These are phyloP conservation scores for Rhodotorula sp. DNA, from an alignment of 1,284 basidiomycete species.

Conservation along the genomic window DNA sequence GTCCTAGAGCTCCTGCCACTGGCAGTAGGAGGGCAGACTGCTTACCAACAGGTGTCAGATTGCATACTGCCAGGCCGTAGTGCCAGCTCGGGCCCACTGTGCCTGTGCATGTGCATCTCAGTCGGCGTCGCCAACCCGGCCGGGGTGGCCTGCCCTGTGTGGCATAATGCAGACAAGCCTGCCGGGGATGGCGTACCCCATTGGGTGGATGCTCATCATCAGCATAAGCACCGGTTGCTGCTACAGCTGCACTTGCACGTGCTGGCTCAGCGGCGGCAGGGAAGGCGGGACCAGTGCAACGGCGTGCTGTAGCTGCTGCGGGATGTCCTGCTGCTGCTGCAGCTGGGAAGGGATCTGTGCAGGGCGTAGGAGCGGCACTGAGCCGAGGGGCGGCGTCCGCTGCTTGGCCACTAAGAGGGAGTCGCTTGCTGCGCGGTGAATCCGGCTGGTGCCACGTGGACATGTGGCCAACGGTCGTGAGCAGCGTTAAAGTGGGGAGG, in stretches of 20 bases:
- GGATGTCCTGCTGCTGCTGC: conserved; percentile 1
- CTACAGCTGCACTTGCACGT: conserved; percentile 1
- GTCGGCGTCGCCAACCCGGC: neutral
- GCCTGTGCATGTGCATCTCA: neutral
- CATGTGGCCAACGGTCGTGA: too few relatives aligned
- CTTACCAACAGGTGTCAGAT: conserved; percentile 69
- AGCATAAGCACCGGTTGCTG: conserved; percentile 1
- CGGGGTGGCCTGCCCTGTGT: neutral
- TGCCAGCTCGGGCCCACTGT: neutral
- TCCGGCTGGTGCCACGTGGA: too few relatives aligned
- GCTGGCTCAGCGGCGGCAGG: neutral
- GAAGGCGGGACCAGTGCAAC: neutral
- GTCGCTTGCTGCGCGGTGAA: neutral
- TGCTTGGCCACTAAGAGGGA: neutral
- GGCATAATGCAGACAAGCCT: conserved; percentile 18
- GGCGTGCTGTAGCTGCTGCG: conserved; percentile 16
- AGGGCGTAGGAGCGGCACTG: neutral
- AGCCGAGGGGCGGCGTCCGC: neutral
- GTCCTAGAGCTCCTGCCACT: conserved; percentile 98
- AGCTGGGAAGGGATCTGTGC: neutral
- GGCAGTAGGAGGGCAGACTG: conserved; percentile 86
- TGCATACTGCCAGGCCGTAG: conserved; percentile 20
- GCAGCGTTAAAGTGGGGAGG: neutral
- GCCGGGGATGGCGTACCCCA: conserved; percentile 21
- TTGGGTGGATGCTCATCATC: conserved; percentile 19